These are phyloP conservation scores for Trichosporon sp. DNA, from an alignment of 1,284 basidiomycete species.

Conservation along the genomic window DNA sequence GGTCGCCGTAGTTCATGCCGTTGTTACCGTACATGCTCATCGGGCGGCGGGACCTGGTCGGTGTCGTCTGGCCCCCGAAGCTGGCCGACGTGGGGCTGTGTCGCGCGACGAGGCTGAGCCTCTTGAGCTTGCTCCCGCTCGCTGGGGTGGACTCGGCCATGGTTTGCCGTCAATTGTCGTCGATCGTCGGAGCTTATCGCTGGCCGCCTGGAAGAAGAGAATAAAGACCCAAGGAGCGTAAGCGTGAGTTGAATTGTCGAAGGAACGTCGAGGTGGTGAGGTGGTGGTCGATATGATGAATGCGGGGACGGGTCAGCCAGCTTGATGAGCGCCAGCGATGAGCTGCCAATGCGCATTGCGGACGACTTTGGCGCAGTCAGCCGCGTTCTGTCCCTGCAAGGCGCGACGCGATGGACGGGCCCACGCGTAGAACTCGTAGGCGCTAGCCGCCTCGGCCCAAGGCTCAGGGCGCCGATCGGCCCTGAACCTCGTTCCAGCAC, in stretches of 20 bases:
- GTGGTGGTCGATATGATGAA: background rate
- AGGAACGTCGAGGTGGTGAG: too few species aligned
- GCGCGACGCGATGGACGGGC: background rate
- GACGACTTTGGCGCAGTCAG: too few species aligned
- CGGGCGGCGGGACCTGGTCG: background rate
- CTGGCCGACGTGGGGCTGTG: background rate
- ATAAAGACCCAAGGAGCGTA: too few species aligned
- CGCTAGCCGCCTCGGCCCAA: background rate
- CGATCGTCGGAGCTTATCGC: too few species aligned
- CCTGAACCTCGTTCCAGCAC: background rate
- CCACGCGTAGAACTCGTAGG: background rate
- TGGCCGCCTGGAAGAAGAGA: too few species aligned
- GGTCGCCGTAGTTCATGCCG: background rate
- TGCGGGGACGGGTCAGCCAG: background rate
- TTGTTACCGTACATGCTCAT: slow-evolving; percentile 1
- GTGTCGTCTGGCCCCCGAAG: background rate
- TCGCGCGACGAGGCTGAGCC: background rate
- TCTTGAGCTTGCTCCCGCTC: background rate
- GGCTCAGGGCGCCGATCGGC: background rate
- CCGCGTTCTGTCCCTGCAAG: too few species aligned
- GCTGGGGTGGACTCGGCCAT: too few species aligned
- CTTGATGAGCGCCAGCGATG: background rate
- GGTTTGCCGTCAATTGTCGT: too few species aligned
- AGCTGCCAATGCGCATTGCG: background rate
- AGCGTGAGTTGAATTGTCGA: too few species aligned